Conservation (phyloP, 352 stramenopile species). For the Pythium biforme region DNA sequence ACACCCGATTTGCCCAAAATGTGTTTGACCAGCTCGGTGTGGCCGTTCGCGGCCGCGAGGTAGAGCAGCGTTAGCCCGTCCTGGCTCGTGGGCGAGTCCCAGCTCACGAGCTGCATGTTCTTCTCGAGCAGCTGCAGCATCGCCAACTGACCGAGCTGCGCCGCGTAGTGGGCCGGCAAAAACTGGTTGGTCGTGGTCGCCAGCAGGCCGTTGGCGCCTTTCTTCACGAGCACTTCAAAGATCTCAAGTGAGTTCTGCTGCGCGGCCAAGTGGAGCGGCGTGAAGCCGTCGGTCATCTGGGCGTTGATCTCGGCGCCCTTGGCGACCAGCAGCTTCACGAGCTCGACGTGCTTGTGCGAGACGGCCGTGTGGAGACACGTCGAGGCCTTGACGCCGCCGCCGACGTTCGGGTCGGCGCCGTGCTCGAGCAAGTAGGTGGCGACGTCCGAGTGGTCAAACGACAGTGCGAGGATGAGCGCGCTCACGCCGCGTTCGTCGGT, state of each 20-base stretch:
- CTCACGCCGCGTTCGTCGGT: slow-evolving; percentile 64
- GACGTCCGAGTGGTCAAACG: slow-evolving; percentile 25
- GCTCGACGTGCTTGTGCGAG: slow-evolving; percentile 25
- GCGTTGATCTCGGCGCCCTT: slow-evolving; percentile 28
- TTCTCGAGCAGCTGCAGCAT: slow-evolving; percentile 27
- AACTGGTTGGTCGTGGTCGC: slow-evolving; percentile 26
- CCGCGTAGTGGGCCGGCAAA: slow-evolving; percentile 26
- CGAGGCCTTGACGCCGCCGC: slow-evolving; percentile 24
- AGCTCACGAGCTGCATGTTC: slow-evolving; percentile 26
- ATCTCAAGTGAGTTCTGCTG: slow-evolving; percentile 25
- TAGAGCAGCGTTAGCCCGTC: slow-evolving; percentile 28
- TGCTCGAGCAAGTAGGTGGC: slow-evolving; percentile 25
- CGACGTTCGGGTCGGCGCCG: slow-evolving; percentile 27
- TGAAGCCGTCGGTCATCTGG: slow-evolving; percentile 32
- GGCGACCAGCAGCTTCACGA: slow-evolving; percentile 22
- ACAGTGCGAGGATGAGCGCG: slow-evolving; percentile 35
- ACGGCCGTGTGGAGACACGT: slow-evolving; percentile 31
- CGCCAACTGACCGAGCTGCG: slow-evolving; percentile 23
- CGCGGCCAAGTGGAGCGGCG: slow-evolving; percentile 26
- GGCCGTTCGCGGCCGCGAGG: slow-evolving; percentile 26
- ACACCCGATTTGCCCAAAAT: slow-evolving; percentile 16
- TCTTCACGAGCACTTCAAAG: slow-evolving; percentile 22
- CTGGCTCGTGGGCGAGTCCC: slow-evolving; percentile 25
- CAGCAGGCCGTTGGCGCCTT: slow-evolving; percentile 23
- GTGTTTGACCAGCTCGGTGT: slow-evolving; percentile 20